phyloP scores from a whole-genome alignment of 176 grass and related monocot species.

The Lolium perenne region DNA sequence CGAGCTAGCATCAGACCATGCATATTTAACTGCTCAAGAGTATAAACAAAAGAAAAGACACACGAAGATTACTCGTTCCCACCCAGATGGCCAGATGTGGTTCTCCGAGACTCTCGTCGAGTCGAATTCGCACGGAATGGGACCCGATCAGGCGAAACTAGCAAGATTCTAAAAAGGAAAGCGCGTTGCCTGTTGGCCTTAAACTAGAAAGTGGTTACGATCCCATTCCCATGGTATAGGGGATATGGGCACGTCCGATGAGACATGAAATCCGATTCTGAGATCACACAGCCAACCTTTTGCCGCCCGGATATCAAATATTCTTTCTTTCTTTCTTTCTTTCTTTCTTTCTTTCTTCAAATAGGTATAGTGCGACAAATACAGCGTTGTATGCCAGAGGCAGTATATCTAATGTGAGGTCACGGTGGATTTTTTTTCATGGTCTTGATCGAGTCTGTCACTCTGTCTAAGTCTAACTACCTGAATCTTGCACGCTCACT shows the following conservation, averaged over 20 bases:
- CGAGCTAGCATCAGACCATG: too few species aligned
- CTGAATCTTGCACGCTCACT: not conserved
- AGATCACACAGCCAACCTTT: not conserved
- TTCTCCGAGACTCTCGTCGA: not conserved
- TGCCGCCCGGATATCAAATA: not conserved
- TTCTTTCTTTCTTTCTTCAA: constrained; percentile 20
- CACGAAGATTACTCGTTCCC: not conserved
- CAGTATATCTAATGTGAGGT: not conserved
- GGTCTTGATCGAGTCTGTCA: not conserved
- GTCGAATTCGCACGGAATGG: not conserved
- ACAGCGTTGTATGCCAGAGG: not conserved
- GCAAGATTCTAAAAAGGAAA: constrained; percentile 4
- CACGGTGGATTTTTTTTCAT: not conserved
- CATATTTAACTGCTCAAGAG: too few species aligned
- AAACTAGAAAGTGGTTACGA: not conserved
- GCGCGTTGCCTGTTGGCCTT: not conserved
- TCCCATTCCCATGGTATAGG: constrained; percentile 8
- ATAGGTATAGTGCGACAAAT: constrained; percentile 17
- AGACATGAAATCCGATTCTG: constrained; percentile 19
- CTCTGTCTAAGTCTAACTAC: not conserved
- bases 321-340: constrained; percentile 24
- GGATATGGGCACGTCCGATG: constrained; percentile 5
- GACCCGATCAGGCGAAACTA: not conserved
- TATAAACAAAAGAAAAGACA: not conserved
- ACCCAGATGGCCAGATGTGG: not conserved